Evolutionary conservation across 179 eudicot genomes (phyloP).

Genomic region (Spergularia azorica): DNA sequence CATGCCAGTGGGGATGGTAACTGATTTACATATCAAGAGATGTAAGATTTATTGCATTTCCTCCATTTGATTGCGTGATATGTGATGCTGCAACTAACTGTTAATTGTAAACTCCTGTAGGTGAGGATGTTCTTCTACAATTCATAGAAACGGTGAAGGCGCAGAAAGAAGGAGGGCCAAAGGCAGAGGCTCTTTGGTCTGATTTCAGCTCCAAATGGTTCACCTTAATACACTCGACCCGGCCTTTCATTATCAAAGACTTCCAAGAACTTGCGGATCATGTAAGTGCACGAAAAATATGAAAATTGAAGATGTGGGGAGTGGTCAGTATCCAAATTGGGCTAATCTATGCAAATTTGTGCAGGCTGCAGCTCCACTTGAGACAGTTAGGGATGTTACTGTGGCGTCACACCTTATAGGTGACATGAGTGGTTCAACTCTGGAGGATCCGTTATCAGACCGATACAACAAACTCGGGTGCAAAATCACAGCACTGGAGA

Average conservation of each 20-base stretch:
- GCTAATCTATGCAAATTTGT: neutral
- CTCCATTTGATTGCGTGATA: too few relatives aligned
- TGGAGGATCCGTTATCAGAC: constrained; percentile 74
- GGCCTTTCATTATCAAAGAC: constrained; percentile 65
- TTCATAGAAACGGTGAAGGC: constrained; percentile 49
- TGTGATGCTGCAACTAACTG: neutral
- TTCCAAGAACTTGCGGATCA: constrained; percentile 69
- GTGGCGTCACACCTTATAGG: constrained; percentile 77
- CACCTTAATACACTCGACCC: constrained; percentile 64
- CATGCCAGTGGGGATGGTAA: constrained; percentile 76
- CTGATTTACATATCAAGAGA: constrained; percentile 65
- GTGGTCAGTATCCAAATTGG: neutral
- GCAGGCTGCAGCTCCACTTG: constrained; percentile 70
- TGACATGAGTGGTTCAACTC: constrained; percentile 69
- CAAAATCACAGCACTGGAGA: constrained; percentile 51
- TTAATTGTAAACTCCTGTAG: constrained; percentile 23
- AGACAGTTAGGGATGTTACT: constrained; percentile 60
- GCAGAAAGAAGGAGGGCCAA: constrained; percentile 40
- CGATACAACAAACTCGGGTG: constrained; percentile 63
- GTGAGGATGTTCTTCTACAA: constrained; percentile 54
- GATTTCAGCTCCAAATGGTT: constrained; percentile 84
- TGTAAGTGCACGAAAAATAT: constrained; percentile 30
- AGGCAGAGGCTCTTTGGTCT: constrained; percentile 62
- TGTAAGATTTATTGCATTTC: constrained; percentile 34
- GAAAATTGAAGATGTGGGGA: too few relatives aligned